Evolutionary conservation across 306 rosid species (phyloP), one percentile per base, ranked within the genome.

Genomic region (Acacia crassicarpa): DNA sequence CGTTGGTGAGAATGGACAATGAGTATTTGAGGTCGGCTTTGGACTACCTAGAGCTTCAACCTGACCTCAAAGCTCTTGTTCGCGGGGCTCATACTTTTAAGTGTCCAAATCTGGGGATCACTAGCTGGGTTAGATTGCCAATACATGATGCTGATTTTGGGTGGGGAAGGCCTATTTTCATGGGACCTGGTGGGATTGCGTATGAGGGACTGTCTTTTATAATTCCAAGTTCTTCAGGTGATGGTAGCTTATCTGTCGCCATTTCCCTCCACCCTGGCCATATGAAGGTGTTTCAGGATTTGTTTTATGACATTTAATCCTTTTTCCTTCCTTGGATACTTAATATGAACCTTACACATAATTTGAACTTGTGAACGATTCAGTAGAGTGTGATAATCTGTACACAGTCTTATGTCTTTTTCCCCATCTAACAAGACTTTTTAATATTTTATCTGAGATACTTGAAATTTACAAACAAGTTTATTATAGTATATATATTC

Each of bases 121-220:
- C 68, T 12, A 62, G 68, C 1, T 62, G 68, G 68, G 68, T 62
- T 11, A 62, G 68, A 15, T 15, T 95, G 78, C 98, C 98, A 0
- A 90, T 95, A 38, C 88, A 95, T 41, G 97, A 95, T 77, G 98
- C 98, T 75, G 95, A 95, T 66, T 95, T 62, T 62, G 68, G 68
- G 8, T 62, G 68, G 68, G 68, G 68, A 6, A 13, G 68, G 20
- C 68, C 68, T 62, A 62, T 62, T 14, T 62, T 62, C 68, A 62
- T 62, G 68, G 68, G 40, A 62, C 68, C 68, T 27, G 68, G 68
- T 62, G 40, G 68, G 20, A 27, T 62, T 27, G 68, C 68, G 0
- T 62, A 62, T 9, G 68, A 62, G 40, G 68, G 68, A 25, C 19
- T 62, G 15, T 90, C 94, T 46, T 93, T 84, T 35, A 83, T 95